Base-by-base conservation (phyloP, 331 rosid genomes). In the Rhamnella rubrinervis region DNA sequence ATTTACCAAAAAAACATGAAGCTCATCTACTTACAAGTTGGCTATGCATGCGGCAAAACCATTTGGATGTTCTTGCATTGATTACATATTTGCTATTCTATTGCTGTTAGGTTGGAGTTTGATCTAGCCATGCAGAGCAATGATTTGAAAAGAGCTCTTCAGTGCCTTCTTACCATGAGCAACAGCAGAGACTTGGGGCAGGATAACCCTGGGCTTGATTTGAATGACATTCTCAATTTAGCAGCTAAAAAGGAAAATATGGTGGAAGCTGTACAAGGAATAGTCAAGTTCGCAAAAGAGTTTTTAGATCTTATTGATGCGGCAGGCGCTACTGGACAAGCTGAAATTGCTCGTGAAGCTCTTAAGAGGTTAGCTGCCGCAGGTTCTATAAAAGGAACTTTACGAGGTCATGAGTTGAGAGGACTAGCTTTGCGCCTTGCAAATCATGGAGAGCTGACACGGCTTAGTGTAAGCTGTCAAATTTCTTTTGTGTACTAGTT, bases 311-410 rank as follows among this genome's bases (percentile, higher is more conserved):
- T 93, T 75, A 88, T 93, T 70, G 98, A 93, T 40, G 98, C 98
- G 2, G 98, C 98, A 61, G 98, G 91, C 75, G 98, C 98, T 66
- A 91, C 98, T 67, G 98, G 89, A 80, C 98, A 93, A 79, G 87
- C 81, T 83, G 98, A 93, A 58, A 91, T 93, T 78, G 98, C 97
- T 23, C 95, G 96, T 76, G 98, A 91, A 77, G 97, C 98, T 67
- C 90, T 93, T 8, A 87, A 93, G 74, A 85, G 97, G 82, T 85
- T 93, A 81, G 97, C 89, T 60, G 90, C 97, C 51, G 95, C 96
- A 13, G 98, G 91, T 65, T 87, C 98, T 13, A 88, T 91, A 61
- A 89, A 93, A 87, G 98, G 97, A 69, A 92, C 98, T 69, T 77
- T 93, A 66, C 91, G 89, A 78, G 92, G 95, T 83, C 89, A 91